A percentile compares a stretch with the other conserved stretches of the same genome.
Evolutionary conservation across 2,329 filamentous ascomycete species (phyloP).

Genomic region (Fusarium stilboides): DNA sequence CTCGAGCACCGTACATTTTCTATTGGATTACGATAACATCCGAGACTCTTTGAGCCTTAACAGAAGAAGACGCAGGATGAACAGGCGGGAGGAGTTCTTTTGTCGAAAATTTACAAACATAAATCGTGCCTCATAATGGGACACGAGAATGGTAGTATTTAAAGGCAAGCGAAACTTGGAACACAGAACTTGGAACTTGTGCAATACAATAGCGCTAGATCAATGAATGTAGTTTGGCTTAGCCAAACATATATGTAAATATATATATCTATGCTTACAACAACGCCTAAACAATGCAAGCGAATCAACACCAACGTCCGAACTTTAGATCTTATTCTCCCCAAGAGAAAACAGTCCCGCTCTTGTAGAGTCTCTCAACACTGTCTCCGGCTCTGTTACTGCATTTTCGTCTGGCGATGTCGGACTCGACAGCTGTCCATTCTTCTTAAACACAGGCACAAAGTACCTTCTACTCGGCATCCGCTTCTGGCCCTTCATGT

Average conservation of each 20-base stretch:
- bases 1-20: no score
- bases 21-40: no score
- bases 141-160: not conserved
- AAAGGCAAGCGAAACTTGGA: no score
- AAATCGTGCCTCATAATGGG: no score
- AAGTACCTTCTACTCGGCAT: constrained; percentile 38
- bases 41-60: no score
- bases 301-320: not conserved
- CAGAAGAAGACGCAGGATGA: no score
- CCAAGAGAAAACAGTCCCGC: constrained; percentile 33
- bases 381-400: constrained; percentile 10
- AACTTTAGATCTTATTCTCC: constrained; percentile 38
- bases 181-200: no score
- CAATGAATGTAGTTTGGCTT: not conserved
- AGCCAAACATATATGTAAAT: not conserved
- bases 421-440: constrained; percentile 32
- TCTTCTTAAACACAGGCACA: constrained; percentile 36
- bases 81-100: no score
- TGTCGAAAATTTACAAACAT: no score
- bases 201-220: no score
- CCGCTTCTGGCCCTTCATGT: constrained; percentile 5
- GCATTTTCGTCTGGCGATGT: constrained; percentile 25
- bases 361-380: constrained; percentile 30
- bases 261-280: not conserved
- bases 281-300: constrained; percentile 1